Conservation (phyloP, 176 grass and related monocot genomes). For the Tillandsia fasciculata region DNA sequence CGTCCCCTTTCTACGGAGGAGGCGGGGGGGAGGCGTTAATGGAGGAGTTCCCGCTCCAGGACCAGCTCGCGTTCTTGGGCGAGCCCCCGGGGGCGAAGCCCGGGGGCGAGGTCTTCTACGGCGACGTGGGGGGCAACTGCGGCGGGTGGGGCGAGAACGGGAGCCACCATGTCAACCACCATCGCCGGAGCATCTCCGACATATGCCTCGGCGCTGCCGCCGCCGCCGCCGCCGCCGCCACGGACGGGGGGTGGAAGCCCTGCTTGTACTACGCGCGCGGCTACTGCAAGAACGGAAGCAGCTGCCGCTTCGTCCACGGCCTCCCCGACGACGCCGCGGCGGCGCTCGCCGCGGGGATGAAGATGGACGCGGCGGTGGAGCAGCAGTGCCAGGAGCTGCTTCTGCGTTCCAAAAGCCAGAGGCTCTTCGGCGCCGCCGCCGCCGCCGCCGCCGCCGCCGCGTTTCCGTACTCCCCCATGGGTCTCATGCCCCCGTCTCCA, state of each 20-base stretch:
- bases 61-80: constrained; percentile 67
- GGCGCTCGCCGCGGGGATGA: constrained; percentile 7
- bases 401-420: constrained; percentile 63
- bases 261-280: constrained; percentile 87
- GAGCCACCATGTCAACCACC: constrained; percentile 22
- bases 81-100: constrained; percentile 29
- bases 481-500: constrained; percentile 54
- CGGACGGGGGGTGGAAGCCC: constrained; percentile 54
- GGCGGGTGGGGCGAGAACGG: constrained; percentile 14
- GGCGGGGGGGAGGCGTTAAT: constrained; percentile 17
- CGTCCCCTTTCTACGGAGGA: constrained; percentile 38
- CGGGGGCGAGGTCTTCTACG: not conserved
- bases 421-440: constrained; percentile 26
- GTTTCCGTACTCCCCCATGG: constrained; percentile 70
- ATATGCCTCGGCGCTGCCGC: constrained; percentile 38
- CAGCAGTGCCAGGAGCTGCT: constrained; percentile 68
- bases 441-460: constrained; percentile 18
- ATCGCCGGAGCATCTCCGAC: constrained; percentile 56
- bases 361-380: constrained; percentile 36
- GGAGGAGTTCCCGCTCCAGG: constrained; percentile 67
- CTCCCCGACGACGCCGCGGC: constrained; percentile 41
- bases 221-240: constrained; percentile 16
- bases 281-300: constrained; percentile 87
- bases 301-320: constrained; percentile 69
- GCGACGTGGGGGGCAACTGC: not conserved